Conservation (phyloP, 306 rosid species). For the Hippophae tibetana region DNA sequence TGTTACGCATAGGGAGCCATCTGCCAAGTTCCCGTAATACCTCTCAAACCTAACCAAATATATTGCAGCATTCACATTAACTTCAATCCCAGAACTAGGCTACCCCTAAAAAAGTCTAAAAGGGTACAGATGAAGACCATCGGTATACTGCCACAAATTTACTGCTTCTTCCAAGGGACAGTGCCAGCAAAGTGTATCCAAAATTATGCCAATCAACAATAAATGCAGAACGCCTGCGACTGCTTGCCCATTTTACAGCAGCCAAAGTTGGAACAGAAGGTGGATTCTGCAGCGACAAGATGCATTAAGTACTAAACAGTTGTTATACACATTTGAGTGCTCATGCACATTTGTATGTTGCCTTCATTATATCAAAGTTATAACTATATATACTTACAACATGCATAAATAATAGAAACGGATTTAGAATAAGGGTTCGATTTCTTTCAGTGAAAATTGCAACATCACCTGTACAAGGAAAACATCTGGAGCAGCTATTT, state of each 20-base stretch:
- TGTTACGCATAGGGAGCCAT: constrained; percentile 83
- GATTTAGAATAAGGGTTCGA: background rate
- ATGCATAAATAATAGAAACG: background rate
- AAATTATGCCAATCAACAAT: constrained; percentile 97
- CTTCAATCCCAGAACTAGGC: constrained; percentile 10
- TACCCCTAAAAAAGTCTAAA: constrained; percentile 10
- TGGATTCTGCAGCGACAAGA: constrained; percentile 67
- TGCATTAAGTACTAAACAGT: background rate
- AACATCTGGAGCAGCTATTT: constrained; percentile 69
- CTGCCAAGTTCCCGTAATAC: constrained; percentile 82
- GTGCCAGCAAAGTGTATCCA: constrained; percentile 77
- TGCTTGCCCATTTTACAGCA: constrained; percentile 89
- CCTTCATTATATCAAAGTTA: background rate
- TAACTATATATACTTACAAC: background rate
- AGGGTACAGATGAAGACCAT: constrained; percentile 46
- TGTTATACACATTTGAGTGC: background rate
- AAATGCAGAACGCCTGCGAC: constrained; percentile 65
- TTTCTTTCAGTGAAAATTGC: background rate
- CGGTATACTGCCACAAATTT: constrained; percentile 61
- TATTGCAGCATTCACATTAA: constrained; percentile 19
- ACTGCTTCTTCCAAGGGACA: constrained; percentile 87
- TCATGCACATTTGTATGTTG: background rate
- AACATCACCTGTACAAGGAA: constrained; percentile 74
- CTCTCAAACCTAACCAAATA: constrained; percentile 63
- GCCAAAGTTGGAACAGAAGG: constrained; percentile 94